Evolutionary conservation across 192 early-diverging fungal genomes (phyloP).

Genomic region (Gamsiella multidivaricata): DNA sequence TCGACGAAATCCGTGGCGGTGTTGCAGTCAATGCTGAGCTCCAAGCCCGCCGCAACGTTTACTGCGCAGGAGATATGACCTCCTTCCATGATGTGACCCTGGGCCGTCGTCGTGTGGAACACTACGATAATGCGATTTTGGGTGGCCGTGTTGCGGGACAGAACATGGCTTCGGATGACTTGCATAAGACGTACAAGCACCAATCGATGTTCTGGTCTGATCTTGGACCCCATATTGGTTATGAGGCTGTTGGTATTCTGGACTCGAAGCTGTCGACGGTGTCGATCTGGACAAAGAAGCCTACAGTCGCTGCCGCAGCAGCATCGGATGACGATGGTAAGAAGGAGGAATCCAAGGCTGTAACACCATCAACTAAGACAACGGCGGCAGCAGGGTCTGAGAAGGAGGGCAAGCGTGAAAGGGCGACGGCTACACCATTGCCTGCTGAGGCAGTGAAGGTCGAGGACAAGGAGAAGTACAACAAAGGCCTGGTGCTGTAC

Average conservation of each 20-base stretch:
- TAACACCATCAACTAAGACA: no score
- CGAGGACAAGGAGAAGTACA: slow-evolving; percentile 60
- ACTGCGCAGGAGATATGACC: slow-evolving; percentile 72
- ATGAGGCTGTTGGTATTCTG: slow-evolving; percentile 72
- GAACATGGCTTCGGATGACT: slow-evolving; percentile 65
- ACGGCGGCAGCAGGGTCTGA: slow-evolving; percentile 4
- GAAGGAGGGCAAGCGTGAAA: slow-evolving; percentile 41
- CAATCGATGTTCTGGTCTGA: slow-evolving; percentile 76
- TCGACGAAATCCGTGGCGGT: slow-evolving; percentile 67
- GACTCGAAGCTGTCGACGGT: slow-evolving; percentile 68
- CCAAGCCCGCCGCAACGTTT: slow-evolving; percentile 70
- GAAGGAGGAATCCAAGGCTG: slow-evolving; percentile 25
- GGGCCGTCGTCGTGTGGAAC: slow-evolving; percentile 74
- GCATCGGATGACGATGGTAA: background rate
- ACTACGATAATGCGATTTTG: slow-evolving; percentile 71
- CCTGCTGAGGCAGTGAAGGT: slow-evolving; percentile 48
- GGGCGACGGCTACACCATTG: slow-evolving; percentile 43
- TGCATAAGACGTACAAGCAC: slow-evolving; percentile 64
- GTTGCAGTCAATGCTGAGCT: slow-evolving; percentile 75
- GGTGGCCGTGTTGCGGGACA: slow-evolving; percentile 70
- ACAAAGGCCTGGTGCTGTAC: slow-evolving; percentile 73
- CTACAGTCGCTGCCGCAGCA: slow-evolving; percentile 22
- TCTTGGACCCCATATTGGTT: slow-evolving; percentile 68
- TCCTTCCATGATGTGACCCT: slow-evolving; percentile 73
- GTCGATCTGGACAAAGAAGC: slow-evolving; percentile 69